A percentile compares a stretch with the other conserved stretches of the same genome.
phyloP scores from a whole-genome alignment of 805 yeast genomes.

The Saccharomycopsis malanga region DNA sequence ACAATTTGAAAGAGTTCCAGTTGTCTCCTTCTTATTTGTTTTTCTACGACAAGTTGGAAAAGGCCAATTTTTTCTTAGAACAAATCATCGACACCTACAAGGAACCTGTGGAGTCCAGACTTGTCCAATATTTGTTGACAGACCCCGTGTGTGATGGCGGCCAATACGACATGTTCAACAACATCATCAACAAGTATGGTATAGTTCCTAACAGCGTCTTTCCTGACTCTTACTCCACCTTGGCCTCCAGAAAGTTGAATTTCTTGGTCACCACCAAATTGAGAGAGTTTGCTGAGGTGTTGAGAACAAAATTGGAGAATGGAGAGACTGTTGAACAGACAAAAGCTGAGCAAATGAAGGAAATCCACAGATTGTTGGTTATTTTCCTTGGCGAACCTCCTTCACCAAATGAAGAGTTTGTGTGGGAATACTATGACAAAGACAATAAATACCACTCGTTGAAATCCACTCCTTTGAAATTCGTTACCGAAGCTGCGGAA shows the following conservation, averaged over 20 bases:
- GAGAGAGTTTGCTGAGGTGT: conserved; percentile 67
- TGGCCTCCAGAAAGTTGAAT: conserved; percentile 48
- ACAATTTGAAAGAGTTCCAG: conserved; percentile 62
- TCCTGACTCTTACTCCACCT: conserved; percentile 58
- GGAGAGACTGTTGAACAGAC: conserved; percentile 33
- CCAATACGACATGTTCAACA: conserved; percentile 77
- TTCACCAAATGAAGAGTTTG: conserved; percentile 54
- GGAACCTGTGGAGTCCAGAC: conserved; percentile 60
- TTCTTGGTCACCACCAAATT: conserved; percentile 57
- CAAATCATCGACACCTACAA: conserved; percentile 63
- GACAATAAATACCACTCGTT: conserved; percentile 45
- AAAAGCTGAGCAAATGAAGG: conserved; percentile 45
- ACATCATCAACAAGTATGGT: conserved; percentile 73
- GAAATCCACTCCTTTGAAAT: conserved; percentile 56
- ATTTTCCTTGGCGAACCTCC: conserved; percentile 77
- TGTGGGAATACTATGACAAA: conserved; percentile 72
- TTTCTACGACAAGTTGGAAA: conserved; percentile 82
- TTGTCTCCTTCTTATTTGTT: conserved; percentile 71
- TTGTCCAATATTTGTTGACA: conserved; percentile 55
- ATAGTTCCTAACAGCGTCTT: conserved; percentile 65
- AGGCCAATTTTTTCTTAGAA: conserved; percentile 72
- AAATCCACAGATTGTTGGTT: conserved; percentile 57
- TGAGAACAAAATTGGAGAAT: conserved; percentile 43
- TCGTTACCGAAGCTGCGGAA: conserved; percentile 47
- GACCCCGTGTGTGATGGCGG: conserved; percentile 81